Conservation (phyloP, 257 asterid genomes). For the Solanum phureja region DNA sequence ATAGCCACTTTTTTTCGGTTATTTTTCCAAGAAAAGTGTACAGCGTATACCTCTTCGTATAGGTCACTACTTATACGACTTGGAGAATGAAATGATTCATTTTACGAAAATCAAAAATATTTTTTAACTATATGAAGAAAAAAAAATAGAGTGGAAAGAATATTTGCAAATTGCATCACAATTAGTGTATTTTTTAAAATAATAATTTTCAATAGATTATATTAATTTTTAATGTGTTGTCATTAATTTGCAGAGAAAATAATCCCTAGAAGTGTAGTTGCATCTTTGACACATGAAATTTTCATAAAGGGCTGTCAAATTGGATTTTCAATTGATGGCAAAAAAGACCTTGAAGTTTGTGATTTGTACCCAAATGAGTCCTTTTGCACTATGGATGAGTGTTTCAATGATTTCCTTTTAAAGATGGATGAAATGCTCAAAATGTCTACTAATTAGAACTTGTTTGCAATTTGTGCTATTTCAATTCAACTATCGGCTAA, state of each 20-base stretch:
- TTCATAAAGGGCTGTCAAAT: conserved; percentile 26
- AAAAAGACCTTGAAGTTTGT: conserved; percentile 9
- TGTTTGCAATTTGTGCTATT: not conserved
- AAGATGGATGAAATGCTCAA: not conserved
- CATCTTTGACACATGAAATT: conserved; percentile 29
- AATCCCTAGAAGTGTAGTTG: conserved; percentile 22
- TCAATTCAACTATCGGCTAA: rapidly evolving
- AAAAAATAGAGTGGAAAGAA: not conserved
- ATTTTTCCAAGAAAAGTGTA: not conserved
- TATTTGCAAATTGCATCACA: not conserved
- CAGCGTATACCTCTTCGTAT: not conserved
- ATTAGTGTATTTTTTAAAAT: not conserved
- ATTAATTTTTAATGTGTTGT: not conserved
- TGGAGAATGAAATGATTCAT: not conserved
- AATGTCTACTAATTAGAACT: not conserved
- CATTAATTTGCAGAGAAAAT: conserved; percentile 13
- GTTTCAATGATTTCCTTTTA: conserved; percentile 10
- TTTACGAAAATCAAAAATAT: not conserved
- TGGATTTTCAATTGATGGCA: conserved; percentile 10
- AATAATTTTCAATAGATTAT: not conserved
- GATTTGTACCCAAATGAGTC: conserved; percentile 13
- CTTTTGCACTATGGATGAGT: conserved; percentile 15
- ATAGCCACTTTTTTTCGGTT: not conserved
- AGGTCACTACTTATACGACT: not conserved
- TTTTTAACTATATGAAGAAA: not conserved